These are phyloP conservation scores for Hyphopichia khmerensis DNA, from an alignment of 1,139 yeast species.

Conservation along the genomic window DNA sequence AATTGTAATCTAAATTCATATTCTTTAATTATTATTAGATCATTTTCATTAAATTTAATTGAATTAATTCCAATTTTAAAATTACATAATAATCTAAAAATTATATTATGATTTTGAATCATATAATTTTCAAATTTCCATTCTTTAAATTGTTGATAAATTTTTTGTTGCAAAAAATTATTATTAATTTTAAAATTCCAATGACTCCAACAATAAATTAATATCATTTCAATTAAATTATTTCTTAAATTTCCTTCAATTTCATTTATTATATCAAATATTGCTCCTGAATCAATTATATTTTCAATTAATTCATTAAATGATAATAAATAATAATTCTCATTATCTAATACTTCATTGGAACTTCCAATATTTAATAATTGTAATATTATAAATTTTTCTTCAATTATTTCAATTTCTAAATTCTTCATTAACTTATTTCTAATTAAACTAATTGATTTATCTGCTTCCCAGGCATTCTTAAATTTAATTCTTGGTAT, in stretches of 20 bases:
- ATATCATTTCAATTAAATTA: slow-evolving; percentile 28
- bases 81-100: slow-evolving; percentile 34
- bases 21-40: slow-evolving; percentile 9
- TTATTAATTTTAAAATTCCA: slow-evolving; percentile 22
- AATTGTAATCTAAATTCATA: slow-evolving; percentile 24
- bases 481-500: slow-evolving; percentile 12
- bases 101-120: slow-evolving; percentile 24
- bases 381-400: slow-evolving; percentile 4
- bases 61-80: slow-evolving; percentile 16
- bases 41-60: background rate
- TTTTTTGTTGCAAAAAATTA: slow-evolving; percentile 1
- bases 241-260: slow-evolving; percentile 13
- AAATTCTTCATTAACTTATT: slow-evolving; percentile 9
- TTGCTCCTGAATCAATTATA: slow-evolving; percentile 28
- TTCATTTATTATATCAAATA: slow-evolving; percentile 19
- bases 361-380: slow-evolving; percentile 14
- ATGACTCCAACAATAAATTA: slow-evolving; percentile 38
- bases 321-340: slow-evolving; percentile 28
- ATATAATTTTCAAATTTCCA: slow-evolving; percentile 25
- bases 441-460: slow-evolving; percentile 9
- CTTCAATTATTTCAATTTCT: background rate
- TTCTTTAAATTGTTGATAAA: slow-evolving; percentile 13
- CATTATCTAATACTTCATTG: slow-evolving; percentile 19
- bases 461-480: slow-evolving; percentile 16
- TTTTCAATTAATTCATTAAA: slow-evolving; percentile 36